Percentiles rank a stretch among this genome's conserved stretches.
phyloP scores from a whole-genome alignment of 2,329 filamentous ascomycete genomes.

The Lomentospora prolificans region DNA sequence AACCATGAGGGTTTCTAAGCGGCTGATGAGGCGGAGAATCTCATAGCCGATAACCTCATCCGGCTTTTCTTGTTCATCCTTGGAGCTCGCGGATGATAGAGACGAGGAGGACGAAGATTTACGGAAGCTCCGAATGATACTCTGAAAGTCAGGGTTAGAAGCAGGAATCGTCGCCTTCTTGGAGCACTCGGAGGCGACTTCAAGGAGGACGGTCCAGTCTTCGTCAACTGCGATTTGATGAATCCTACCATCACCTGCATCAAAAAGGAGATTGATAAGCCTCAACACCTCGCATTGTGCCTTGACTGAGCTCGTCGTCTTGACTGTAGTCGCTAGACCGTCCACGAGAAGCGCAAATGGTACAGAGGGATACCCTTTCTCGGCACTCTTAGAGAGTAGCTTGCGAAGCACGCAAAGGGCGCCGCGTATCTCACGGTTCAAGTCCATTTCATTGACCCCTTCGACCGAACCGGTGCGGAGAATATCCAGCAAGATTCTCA shows the following conservation, averaged over 20 bases:
- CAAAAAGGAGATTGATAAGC: constrained; percentile 46
- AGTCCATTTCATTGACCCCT: constrained; percentile 38
- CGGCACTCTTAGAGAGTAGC: constrained; percentile 47
- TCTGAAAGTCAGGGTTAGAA: not conserved
- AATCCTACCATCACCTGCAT: constrained; percentile 39
- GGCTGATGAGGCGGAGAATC: constrained; percentile 32
- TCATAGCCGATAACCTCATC: constrained; percentile 32
- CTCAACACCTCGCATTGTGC: constrained; percentile 38
- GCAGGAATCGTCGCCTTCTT: constrained; percentile 1
- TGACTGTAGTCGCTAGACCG: constrained; percentile 42
- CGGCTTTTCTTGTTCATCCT: constrained; percentile 20
- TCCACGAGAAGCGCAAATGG: constrained; percentile 50
- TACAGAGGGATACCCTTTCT: constrained; percentile 50
- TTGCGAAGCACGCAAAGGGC: constrained; percentile 54
- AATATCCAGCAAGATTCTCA: constrained; percentile 55
- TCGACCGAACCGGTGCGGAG: constrained; percentile 38
- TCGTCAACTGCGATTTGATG: constrained; percentile 51
- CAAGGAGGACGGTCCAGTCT: constrained; percentile 54
- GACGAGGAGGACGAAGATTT: constrained; percentile 8
- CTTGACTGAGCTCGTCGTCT: constrained; percentile 31
- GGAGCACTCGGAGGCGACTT: constrained; percentile 47
- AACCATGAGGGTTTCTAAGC: constrained; percentile 39
- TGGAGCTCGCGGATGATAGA: constrained; percentile 10
- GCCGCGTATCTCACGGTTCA: constrained; percentile 48
- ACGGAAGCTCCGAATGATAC: not conserved